Evolutionary conservation across 2,329 filamentous ascomycete genomes (phyloP).

Genomic region (Hypoxylon sp.): DNA sequence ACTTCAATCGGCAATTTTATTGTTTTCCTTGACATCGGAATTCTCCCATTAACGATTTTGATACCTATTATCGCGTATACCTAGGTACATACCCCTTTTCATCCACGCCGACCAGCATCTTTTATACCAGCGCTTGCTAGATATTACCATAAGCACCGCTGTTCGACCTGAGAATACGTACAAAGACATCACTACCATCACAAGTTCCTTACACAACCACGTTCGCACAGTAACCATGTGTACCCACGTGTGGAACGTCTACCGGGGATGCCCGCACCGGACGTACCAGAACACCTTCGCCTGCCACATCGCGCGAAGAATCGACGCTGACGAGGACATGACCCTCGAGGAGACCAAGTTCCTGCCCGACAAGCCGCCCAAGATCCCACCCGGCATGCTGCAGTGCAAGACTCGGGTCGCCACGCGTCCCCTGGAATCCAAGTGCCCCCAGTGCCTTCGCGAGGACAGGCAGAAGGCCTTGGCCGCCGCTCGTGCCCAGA

Average conservation of each 20-base stretch:
- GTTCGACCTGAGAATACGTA: too few species aligned
- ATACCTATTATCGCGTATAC: not conserved
- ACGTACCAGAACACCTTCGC: conserved; percentile 48
- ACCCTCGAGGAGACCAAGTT: conserved; percentile 36
- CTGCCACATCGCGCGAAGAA: conserved; percentile 43
- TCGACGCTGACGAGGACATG: conserved; percentile 30
- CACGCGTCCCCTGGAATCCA: conserved; percentile 35
- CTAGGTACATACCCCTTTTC: too few species aligned
- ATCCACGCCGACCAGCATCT: too few species aligned
- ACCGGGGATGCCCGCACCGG: conserved; percentile 44
- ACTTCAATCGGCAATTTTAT: not conserved
- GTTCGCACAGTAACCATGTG: conserved; percentile 49
- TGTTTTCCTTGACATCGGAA: not conserved
- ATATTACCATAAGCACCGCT: too few species aligned
- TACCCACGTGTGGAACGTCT: conserved; percentile 43
- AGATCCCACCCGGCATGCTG: conserved; percentile 33
- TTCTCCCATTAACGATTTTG: not conserved
- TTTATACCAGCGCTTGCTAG: too few species aligned
- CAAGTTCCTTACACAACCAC: conserved; percentile 10
- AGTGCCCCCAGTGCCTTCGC: conserved; percentile 38
- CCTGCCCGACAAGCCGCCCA: conserved; percentile 34
- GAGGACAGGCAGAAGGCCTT: too few species aligned
- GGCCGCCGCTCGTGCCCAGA: too few species aligned
- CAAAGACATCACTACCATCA: conserved; percentile 1
- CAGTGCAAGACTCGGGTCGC: conserved; percentile 34